Evolutionary conservation across 345 rosid genomes (phyloP).

Genomic region (Acer campestre): DNA sequence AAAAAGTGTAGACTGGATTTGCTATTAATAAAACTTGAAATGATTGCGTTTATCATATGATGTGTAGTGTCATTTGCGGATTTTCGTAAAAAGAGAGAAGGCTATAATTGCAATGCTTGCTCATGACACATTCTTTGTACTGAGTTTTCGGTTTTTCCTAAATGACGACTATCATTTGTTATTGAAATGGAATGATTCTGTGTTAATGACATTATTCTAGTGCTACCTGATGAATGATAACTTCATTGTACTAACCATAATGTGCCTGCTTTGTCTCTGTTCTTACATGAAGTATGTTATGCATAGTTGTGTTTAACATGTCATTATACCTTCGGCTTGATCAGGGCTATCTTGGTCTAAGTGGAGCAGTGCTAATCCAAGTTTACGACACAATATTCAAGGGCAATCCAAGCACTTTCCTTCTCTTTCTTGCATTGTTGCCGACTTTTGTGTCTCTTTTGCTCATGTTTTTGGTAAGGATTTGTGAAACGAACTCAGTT

Average conservation of each 20-base stretch:
- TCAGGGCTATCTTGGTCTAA: conserved; percentile 57
- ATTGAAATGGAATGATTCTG: neutral
- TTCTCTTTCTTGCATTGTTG: conserved; percentile 45
- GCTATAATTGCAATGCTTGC: neutral
- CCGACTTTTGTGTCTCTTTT: conserved; percentile 36
- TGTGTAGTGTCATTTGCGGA: neutral
- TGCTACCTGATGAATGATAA: neutral
- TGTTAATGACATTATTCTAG: neutral
- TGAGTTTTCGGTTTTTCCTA: neutral
- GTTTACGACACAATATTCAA: conserved; percentile 41
- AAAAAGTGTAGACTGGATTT: neutral
- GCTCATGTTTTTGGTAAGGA: conserved; percentile 56
- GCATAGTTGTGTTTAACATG: neutral
- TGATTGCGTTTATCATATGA: neutral
- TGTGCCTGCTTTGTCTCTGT: neutral
- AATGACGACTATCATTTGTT: neutral
- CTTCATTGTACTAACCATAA: neutral
- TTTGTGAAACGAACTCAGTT: conserved; percentile 16
- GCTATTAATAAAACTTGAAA: neutral
- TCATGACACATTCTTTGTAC: neutral
- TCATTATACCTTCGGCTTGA: neutral
- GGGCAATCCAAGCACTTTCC: conserved; percentile 36
- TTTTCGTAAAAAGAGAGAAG: neutral
- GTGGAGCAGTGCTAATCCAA: conserved; percentile 63
- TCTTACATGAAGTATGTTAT: neutral